Base-by-base conservation (phyloP, 495 filamentous ascomycete species). In the Copromyces sp. region DNA sequence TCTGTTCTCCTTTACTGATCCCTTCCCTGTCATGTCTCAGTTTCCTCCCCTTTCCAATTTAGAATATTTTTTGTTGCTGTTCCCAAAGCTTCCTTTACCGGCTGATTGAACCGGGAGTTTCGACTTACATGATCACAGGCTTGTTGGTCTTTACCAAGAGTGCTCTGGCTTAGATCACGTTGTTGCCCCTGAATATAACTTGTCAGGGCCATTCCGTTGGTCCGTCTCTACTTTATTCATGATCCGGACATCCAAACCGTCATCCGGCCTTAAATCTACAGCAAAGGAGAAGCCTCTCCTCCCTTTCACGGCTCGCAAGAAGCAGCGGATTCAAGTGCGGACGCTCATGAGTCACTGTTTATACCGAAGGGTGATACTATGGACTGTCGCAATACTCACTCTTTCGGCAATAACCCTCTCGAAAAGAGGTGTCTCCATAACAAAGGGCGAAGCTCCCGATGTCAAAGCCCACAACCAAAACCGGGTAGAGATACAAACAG, bases 351-450 rank as follows among this genome's bases (percentile, higher is more conserved):
- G 80, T 12, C 80, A 84, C 59, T 83, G 81, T 68, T 72, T 84
- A 6, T 84, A 84, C 70, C 79, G 83, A 53, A 77, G 83, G 70
- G 78, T 85, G 3, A 73, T 84, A 35, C 75, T 84, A 78, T 84
- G 83, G 84, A 78, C 71, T 39, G 41, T 79, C 37, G 72, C 78
- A 4, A 32, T 75, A 8, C 69, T 85, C 20, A 17, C 77, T 9
- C 20, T 86, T 11, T 61, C 83, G 1, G 75, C 74, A 14, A 32
- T 82, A 9, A 68, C 75, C 1, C 69, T 82, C 20, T 81, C 79
- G 68, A 76, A 75, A 14, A 61, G 47, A 71, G 73, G 69, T 40
- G 73, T 38, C 45, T 74, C 44, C 17, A 70, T 70, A 35, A 74
- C 45, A 45, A 75, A 70, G 12, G 76, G 75, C 24, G 73, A 77